These are phyloP conservation scores for Coprinellus micaceus DNA, from an alignment of 768 basidiomycete species.

Conservation along the genomic window DNA sequence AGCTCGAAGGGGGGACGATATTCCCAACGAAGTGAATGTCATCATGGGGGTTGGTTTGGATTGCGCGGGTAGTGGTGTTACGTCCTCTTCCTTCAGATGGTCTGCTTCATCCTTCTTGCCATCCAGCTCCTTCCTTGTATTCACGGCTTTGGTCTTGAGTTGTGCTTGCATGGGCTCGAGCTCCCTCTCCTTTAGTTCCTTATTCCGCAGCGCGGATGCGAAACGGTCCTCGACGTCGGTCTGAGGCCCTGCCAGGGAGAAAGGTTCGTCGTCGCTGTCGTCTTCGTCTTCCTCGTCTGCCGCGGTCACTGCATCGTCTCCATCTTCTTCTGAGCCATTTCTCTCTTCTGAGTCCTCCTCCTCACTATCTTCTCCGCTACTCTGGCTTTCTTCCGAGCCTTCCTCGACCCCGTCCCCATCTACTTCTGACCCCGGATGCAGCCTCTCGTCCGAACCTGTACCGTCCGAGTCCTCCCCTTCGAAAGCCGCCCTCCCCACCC, in stretches of 20 bases:
- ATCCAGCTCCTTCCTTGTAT: not conserved
- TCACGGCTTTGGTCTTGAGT: not conserved
- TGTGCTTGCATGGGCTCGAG: no score
- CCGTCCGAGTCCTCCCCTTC: conserved; percentile 14
- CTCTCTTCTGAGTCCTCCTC: not conserved
- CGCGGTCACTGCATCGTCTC: conserved; percentile 9
- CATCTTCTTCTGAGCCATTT: not conserved
- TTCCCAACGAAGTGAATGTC: conserved; percentile 52
- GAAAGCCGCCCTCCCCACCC: not conserved
- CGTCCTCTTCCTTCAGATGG: no score
- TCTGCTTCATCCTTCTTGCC: no score
- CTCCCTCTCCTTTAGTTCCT: not conserved
- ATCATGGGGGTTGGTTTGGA: no score
- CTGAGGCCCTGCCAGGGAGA: not conserved
- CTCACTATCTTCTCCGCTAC: conserved; percentile 10
- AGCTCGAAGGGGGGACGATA: conserved; percentile 54
- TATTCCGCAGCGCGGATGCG: not conserved
- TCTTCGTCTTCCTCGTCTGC: conserved; percentile 7
- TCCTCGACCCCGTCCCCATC: conserved; percentile 1
- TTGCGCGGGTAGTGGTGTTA: no score
- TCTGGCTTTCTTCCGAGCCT: conserved; percentile 5
- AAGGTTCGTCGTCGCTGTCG: conserved; percentile 5
- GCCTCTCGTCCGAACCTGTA: no score
- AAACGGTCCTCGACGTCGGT: not conserved
- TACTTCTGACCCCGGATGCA: conserved; percentile 16